Percentiles rank a stretch among this genome's conserved stretches.
These are phyloP conservation scores for Diaporthe citrichinensis DNA, from an alignment of 2,329 filamentous ascomycete genomes.

Conservation along the genomic window DNA sequence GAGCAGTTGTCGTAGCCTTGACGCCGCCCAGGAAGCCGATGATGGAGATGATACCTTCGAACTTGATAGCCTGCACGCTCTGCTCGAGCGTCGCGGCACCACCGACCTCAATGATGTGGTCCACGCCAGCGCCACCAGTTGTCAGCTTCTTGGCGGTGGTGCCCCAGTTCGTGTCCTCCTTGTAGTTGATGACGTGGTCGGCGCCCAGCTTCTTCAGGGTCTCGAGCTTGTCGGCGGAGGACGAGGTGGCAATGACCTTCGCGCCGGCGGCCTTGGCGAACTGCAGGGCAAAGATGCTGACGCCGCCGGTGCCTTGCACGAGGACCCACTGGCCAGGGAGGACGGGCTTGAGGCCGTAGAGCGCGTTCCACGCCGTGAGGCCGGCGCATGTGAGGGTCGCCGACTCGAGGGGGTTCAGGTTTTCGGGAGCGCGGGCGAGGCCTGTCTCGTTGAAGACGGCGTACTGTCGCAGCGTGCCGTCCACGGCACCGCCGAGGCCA, in stretches of 20 bases:
- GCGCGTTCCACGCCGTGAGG: conserved; percentile 76
- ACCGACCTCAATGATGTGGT: conserved; percentile 70
- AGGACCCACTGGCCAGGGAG: conserved; percentile 72
- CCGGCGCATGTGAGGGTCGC: conserved; percentile 72
- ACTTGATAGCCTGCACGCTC: conserved; percentile 49
- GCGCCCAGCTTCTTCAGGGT: conserved; percentile 66
- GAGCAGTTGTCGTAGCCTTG: conserved; percentile 63
- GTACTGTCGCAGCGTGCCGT: conserved; percentile 78
- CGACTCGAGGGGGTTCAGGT: conserved; percentile 67
- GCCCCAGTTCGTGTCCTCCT: conserved; percentile 66
- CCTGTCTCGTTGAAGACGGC: conserved; percentile 78
- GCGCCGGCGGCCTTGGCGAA: conserved; percentile 64
- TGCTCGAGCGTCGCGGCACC: conserved; percentile 65
- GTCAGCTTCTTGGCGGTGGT: conserved; percentile 65
- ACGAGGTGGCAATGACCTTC: conserved; percentile 70
- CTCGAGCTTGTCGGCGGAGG: conserved; percentile 62
- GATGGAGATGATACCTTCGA: conserved; percentile 53
- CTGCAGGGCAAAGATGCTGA: conserved; percentile 76
- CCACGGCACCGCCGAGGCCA: conserved; percentile 76
- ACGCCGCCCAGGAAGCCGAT: conserved; percentile 60
- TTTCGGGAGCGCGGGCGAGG: conserved; percentile 73
- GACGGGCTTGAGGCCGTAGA: conserved; percentile 69
- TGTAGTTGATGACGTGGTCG: conserved; percentile 71
- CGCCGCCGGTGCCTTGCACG: conserved; percentile 79
- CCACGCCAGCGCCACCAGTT: conserved; percentile 59